Conservation (phyloP, 306 rosid species). For the Carpinus fangiana region DNA sequence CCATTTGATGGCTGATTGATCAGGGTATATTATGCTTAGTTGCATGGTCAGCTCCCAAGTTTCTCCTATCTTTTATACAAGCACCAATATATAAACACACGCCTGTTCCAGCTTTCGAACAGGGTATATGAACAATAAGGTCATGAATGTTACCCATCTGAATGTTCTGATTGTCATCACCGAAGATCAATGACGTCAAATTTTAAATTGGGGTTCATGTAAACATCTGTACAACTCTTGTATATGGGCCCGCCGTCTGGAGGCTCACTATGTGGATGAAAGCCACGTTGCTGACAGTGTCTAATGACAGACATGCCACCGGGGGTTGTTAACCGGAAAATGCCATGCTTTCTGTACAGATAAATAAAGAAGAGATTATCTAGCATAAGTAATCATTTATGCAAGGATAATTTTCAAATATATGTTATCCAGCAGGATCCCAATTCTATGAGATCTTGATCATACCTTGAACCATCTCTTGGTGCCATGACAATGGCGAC, state of each 20-base stretch:
- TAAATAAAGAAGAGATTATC: conserved; percentile 18
- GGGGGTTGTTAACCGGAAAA: conserved; percentile 85
- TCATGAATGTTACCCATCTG: conserved; percentile 9
- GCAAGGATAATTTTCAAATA: not conserved
- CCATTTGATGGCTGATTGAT: conserved; percentile 14
- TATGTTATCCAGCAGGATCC: not conserved
- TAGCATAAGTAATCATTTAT: not conserved
- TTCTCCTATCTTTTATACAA: conserved; percentile 27
- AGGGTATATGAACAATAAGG: conserved; percentile 45
- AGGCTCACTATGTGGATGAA: conserved; percentile 81
- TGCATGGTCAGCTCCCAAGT: conserved; percentile 24
- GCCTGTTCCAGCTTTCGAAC: conserved; percentile 14
- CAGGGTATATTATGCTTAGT: conserved; percentile 12
- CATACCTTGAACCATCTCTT: conserved; percentile 71
- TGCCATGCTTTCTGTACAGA: conserved; percentile 79
- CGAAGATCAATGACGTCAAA: conserved; percentile 96
- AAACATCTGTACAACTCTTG: conserved; percentile 84
- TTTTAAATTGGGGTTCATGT: conserved; percentile 77
- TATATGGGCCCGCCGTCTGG: conserved; percentile 93
- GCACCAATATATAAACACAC: conserved; percentile 22
- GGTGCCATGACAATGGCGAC: conserved; percentile 99
- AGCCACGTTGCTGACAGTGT: conserved; percentile 90
- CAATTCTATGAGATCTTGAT: conserved; percentile 16
- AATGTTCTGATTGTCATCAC: conserved; percentile 29
- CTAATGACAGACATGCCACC: conserved; percentile 93